Evolutionary conservation across 192 early-diverging fungal species (phyloP).

Genomic region (Backusella australiensis): DNA sequence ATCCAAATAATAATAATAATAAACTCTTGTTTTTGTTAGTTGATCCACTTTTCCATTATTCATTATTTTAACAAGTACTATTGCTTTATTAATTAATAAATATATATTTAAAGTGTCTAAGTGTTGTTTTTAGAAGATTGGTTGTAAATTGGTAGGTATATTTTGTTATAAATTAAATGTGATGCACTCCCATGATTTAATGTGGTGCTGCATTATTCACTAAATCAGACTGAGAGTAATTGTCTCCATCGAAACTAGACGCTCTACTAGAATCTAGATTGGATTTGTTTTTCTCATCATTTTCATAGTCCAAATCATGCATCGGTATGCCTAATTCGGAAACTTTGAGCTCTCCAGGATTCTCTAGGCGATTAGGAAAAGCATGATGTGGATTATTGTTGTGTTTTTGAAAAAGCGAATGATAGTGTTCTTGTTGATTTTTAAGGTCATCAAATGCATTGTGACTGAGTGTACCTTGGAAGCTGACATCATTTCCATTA

Average conservation of each 20-base stretch:
- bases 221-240: neutral
- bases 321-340: neutral
- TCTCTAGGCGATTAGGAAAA: neutral
- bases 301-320: neutral
- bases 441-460: slow-evolving; percentile 22
- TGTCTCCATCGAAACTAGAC: neutral
- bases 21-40: too few relatives aligned
- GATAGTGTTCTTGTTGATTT: slow-evolving; percentile 14
- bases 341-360: neutral
- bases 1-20: too few relatives aligned
- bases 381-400: neutral
- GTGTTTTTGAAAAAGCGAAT: slow-evolving; percentile 1
- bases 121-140: neutral
- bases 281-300: neutral
- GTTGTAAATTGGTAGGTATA: neutral
- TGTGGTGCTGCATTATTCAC: neutral
- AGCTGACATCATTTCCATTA: neutral
- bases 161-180: neutral
- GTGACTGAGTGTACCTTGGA: slow-evolving; percentile 18
- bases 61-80: too few relatives aligned
- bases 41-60: too few relatives aligned
- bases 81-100: neutral
- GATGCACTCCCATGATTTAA: neutral
- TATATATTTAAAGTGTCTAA: neutral
- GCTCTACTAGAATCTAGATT: neutral